Percentiles rank a stretch among this genome's conserved stretches.
Conservation (phyloP, 306 rosid genomes). For the Dalbergia cochinchinensis region DNA sequence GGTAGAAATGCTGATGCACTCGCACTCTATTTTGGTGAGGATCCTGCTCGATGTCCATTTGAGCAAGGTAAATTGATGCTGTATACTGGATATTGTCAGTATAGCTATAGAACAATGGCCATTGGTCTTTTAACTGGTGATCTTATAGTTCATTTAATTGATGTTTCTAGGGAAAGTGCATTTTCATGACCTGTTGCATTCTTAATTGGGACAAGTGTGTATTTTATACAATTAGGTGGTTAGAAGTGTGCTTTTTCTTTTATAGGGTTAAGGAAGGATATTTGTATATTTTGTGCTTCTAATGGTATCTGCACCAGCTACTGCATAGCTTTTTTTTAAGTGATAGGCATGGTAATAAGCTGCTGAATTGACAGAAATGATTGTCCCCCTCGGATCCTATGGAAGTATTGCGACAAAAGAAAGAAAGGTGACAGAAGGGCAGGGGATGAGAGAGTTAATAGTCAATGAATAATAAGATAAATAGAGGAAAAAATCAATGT, state of each 20-base stretch:
- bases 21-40: conserved; percentile 91
- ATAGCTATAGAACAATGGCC: not conserved
- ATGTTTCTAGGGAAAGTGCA: conserved; percentile 28
- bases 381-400: conserved; percentile 8
- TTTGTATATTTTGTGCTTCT: not conserved
- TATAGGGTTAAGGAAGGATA: conserved; percentile 12
- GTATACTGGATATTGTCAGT: not conserved
- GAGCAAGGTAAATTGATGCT: conserved; percentile 82
- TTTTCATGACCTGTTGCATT: conserved; percentile 33
- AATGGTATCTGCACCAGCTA: conserved; percentile 11
- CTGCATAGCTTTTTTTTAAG: conserved; percentile 17
- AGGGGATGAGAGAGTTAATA: conserved; percentile 19
- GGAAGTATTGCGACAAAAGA: conserved; percentile 10
- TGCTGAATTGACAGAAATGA: conserved; percentile 15
- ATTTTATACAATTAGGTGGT: conserved; percentile 28
- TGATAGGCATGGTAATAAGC: not conserved
- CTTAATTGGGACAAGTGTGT: conserved; percentile 1
- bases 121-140: conserved; percentile 34
- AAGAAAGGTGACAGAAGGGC: not conserved
- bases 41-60: conserved; percentile 88
- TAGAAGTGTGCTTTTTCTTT: conserved; percentile 39
- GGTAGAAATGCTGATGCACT: conserved; percentile 98
- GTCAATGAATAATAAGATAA: conserved; percentile 20
- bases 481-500: conserved; percentile 8
- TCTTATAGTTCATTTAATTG: conserved; percentile 15